Base-by-base conservation (phyloP, 208 protist species). In the Trypanosoma cruzi region DNA sequence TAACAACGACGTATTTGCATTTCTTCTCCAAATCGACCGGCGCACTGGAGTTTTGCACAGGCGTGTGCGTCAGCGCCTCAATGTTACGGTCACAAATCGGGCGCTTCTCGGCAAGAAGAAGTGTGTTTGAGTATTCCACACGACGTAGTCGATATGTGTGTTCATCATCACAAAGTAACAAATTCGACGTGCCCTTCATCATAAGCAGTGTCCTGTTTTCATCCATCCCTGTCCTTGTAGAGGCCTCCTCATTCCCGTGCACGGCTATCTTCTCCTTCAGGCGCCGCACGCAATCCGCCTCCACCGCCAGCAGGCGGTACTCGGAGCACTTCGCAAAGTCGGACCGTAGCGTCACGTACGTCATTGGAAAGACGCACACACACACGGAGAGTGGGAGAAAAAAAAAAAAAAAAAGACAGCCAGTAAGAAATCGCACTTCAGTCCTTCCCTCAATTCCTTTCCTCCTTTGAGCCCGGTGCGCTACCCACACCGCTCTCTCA, bases 81-180 rank as follows among this genome's bases (percentile, higher is more conserved):
- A n/a, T 48, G 22, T 52, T 29, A n/a, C 42, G 42, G 3, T 28
- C 73, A 63, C 28, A 37, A 40, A 67, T 71, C 59, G 68, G 71
- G 3, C 55, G 57, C 16, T 77, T 69, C 16, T 68, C 36, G 32
- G 80, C 78, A 32, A 94, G 55, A 53, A 94, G 77, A 28, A 94
- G 70, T 48, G 77, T 75, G 63, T 94, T 94, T 31, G 89, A 94
- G 80, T 94, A 92, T 73, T 94, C 89, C 13, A 90, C 82, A 1
- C 86, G 85, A 4, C 82, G 81, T 31, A 92, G 66, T 24, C 80
- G 70, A 24, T 80, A 75, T 11, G 58, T 77, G 18, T 73, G 50
- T 1, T 22, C 48, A 22, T 48, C 73, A 59, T 84, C 68, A 72
- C 79, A 80, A 16, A 85, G 42, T 22, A 71, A 71, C 0, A 90